Evolutionary conservation across 371 early-diverging fungal species (phyloP).

Genomic region (Mucor saturninus): DNA sequence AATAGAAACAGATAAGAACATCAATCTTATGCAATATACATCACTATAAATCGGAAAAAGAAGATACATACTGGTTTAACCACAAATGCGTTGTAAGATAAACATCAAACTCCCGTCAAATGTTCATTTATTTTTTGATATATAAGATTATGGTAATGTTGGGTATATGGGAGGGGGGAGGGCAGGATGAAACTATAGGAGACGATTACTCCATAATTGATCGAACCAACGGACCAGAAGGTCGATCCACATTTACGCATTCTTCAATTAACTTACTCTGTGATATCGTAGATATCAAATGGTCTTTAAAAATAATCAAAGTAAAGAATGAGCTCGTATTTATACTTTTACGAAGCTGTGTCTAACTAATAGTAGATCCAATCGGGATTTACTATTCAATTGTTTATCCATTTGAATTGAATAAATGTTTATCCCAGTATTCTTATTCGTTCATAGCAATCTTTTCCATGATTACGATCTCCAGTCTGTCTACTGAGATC

Average conservation of each 20-base stretch:
- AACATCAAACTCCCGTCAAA: conserved; percentile 1
- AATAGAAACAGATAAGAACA: not conserved
- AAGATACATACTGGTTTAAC: not conserved
- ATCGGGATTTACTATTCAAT: too few species aligned
- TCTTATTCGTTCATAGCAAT: too few species aligned
- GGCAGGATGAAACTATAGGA: not conserved
- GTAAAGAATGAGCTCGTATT: too few species aligned
- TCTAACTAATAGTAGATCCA: too few species aligned
- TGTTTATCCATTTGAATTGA: too few species aligned
- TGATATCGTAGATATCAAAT: too few species aligned
- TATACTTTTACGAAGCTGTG: too few species aligned
- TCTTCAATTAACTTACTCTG: not conserved
- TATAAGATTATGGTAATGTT: not conserved
- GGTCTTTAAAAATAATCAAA: too few species aligned
- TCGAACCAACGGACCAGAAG: conserved; percentile 3
- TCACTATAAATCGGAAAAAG: not conserved
- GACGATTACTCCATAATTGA: not conserved
- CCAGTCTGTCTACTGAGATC: too few species aligned
- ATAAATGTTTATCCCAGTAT: too few species aligned
- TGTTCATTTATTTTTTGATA: not conserved
- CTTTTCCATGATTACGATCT: too few species aligned
- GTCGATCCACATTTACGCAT: not conserved
- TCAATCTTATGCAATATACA: not conserved
- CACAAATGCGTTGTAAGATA: not conserved
- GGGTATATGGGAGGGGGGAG: not conserved